A percentile compares a stretch with the other conserved stretches of the same genome.
These are phyloP conservation scores for Leccinum obscurum DNA, from an alignment of 768 basidiomycete species.

Conservation along the genomic window DNA sequence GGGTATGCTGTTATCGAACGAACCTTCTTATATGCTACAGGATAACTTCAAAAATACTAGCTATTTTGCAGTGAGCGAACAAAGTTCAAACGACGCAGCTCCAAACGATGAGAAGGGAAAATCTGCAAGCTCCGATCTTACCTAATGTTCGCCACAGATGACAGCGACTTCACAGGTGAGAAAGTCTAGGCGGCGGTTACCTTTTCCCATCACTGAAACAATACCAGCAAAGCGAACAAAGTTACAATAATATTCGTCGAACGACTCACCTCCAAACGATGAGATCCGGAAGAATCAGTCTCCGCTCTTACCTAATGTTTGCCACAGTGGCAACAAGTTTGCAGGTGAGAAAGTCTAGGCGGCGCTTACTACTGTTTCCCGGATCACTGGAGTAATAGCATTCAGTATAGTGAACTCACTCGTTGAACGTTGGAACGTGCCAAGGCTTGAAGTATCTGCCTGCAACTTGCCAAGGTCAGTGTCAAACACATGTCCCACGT, in stretches of 20 bases:
- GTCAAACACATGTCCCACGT: too few relatives aligned
- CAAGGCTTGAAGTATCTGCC: neutral
- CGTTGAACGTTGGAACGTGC: neutral
- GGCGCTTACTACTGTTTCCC: neutral
- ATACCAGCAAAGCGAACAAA: too few relatives aligned
- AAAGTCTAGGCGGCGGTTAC: neutral
- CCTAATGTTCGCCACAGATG: too few relatives aligned
- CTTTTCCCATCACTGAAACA: neutral
- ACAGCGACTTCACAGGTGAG: neutral
- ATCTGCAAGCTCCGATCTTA: too few relatives aligned
- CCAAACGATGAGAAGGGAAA: too few relatives aligned
- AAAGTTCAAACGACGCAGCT: neutral
- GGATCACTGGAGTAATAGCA: neutral
- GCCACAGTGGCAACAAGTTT: too few relatives aligned
- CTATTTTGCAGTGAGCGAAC: neutral
- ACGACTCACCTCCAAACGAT: too few relatives aligned
- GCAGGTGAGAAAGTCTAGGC: neutral
- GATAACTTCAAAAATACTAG: too few relatives aligned
- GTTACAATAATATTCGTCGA: neutral
- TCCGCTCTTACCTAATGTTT: neutral
- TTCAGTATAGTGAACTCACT: neutral
- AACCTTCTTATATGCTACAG: neutral
- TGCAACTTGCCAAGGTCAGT: neutral
- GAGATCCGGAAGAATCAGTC: too few relatives aligned
- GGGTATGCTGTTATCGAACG: neutral